Base-by-base conservation (phyloP, 495 filamentous ascomycete species). In the Aspergillus hancockii region DNA sequence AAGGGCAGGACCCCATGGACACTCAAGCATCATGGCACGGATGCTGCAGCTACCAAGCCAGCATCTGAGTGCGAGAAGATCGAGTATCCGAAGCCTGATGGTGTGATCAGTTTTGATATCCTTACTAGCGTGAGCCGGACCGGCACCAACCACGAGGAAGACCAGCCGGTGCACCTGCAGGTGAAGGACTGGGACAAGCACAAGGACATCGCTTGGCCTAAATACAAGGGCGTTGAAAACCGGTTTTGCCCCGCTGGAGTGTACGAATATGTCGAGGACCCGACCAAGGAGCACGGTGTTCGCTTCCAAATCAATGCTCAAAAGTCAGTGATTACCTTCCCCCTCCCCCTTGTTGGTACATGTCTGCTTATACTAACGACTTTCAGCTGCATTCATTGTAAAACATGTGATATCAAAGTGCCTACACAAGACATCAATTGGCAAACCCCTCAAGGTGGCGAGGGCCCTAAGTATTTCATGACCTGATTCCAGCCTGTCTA, bases 171-270 rank as follows among this genome's bases (percentile, higher is more conserved):
- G 49, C 94, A 99, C 70, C 76, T 99, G 63, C 90, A 93, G 75
- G 95, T 98, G 58, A 81, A 87, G 73, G 92, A 98, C 70, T 97
- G 93, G 92, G 90, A 96, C 43, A 83, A 85, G 72, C 95, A 99
- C 74, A 88, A 89, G 8, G 76, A 86, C 50, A 82, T 85, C 64
- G 88, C 90, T 52, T 99, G 85, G 81, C 94, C 94, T 9, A 77
- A 83, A 62, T 99, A 91, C 73, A 88, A 96, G 78, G 94, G 94
- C 0, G 63, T 99, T 1, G 94, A 99, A 82, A 97, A 94, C 65
- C 82, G 95, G n/a, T 99, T 99, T 79, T 99, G 94, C 67, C 94
- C 94, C n/a, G 94, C 94, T 0, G 94, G 92, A 6, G 94, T 99
- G 64, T 99, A 99, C 67, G 94, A 99, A 76, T 99, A 98, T 71